These are phyloP conservation scores for Phytophthora pini DNA, from an alignment of 352 stramenopile genomes.

Conservation along the genomic window DNA sequence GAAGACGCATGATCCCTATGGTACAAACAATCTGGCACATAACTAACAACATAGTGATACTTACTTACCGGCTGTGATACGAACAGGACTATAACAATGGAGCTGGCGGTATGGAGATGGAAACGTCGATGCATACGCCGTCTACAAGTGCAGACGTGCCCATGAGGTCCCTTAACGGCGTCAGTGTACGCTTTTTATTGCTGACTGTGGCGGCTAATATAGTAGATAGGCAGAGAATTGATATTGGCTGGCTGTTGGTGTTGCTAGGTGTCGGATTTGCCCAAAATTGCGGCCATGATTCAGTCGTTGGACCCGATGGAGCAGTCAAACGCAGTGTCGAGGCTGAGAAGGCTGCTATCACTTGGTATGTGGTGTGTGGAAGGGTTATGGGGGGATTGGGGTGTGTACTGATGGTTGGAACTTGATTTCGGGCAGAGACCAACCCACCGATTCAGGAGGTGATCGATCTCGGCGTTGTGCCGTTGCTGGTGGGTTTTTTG, in stretches of 20 bases:
- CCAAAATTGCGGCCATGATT: conserved; percentile 95
- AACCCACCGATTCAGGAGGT: conserved; percentile 99
- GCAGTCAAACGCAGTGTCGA: conserved; percentile 95
- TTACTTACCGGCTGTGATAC: background rate
- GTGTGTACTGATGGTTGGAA: background rate
- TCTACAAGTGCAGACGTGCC: conserved; percentile 16
- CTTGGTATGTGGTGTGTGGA: conserved; percentile 74
- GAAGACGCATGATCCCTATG: conserved; percentile 69
- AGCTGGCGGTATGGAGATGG: conserved; percentile 1
- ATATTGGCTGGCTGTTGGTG: conserved; percentile 1
- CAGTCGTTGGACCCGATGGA: conserved; percentile 92
- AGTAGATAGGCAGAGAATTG: background rate
- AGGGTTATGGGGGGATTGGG: background rate
- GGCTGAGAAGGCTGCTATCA: conserved; percentile 97
- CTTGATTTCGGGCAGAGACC: conserved; percentile 76
- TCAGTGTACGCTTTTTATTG: conserved; percentile 40
- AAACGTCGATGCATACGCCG: conserved; percentile 10
- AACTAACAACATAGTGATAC: background rate
- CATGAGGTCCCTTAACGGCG: conserved; percentile 39
- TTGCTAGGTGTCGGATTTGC: conserved; percentile 92
- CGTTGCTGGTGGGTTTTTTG: conserved; percentile 97
- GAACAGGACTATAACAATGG: conserved; percentile 17
- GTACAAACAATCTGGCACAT: conserved; percentile 21
- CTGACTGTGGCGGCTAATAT: background rate
- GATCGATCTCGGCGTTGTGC: conserved; percentile 97